These are phyloP conservation scores for Pistacia integerrima DNA, from an alignment of 345 rosid genomes.

Conservation along the genomic window DNA sequence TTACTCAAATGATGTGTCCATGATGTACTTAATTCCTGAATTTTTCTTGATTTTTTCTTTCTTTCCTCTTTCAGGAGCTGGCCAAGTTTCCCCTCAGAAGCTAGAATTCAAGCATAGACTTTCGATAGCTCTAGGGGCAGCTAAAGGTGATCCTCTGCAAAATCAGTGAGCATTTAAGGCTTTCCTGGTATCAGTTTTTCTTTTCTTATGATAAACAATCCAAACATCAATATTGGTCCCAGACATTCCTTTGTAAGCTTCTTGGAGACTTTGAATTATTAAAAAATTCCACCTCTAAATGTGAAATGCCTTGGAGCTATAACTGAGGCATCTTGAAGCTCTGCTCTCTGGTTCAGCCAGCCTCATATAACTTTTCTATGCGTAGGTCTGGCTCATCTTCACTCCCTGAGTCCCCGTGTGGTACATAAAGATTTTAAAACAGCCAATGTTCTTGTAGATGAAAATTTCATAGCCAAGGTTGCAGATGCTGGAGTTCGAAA, in stretches of 20 bases:
- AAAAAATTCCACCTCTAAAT: background rate
- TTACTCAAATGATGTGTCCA: background rate
- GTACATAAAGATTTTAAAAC: slow-evolving; percentile 92
- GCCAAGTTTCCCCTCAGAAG: slow-evolving; percentile 69
- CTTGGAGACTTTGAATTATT: slow-evolving; percentile 14
- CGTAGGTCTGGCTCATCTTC: slow-evolving; percentile 93
- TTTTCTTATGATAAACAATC: slow-evolving; percentile 37
- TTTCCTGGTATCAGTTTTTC: slow-evolving; percentile 67
- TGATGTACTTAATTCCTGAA: background rate
- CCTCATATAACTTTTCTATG: slow-evolving; percentile 17
- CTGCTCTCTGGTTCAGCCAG: slow-evolving; percentile 31
- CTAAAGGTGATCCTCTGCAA: slow-evolving; percentile 94
- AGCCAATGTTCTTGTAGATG: slow-evolving; percentile 90
- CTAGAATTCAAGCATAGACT: slow-evolving; percentile 95
- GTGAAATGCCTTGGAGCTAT: slow-evolving; percentile 18
- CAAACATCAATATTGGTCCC: slow-evolving; percentile 14
- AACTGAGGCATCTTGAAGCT: slow-evolving; percentile 6
- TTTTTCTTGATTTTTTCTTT: slow-evolving; percentile 1
- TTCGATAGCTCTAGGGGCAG: slow-evolving; percentile 86
- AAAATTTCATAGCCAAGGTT: slow-evolving; percentile 82
- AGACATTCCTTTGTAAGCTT: slow-evolving; percentile 30
- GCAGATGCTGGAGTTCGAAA: slow-evolving; percentile 91
- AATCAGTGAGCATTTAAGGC: slow-evolving; percentile 80
- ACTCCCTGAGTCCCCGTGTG: slow-evolving; percentile 76
- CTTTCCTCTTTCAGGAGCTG: slow-evolving; percentile 48